Conservation (phyloP, 129 eudicot genomes). For the Centella asiatica region DNA sequence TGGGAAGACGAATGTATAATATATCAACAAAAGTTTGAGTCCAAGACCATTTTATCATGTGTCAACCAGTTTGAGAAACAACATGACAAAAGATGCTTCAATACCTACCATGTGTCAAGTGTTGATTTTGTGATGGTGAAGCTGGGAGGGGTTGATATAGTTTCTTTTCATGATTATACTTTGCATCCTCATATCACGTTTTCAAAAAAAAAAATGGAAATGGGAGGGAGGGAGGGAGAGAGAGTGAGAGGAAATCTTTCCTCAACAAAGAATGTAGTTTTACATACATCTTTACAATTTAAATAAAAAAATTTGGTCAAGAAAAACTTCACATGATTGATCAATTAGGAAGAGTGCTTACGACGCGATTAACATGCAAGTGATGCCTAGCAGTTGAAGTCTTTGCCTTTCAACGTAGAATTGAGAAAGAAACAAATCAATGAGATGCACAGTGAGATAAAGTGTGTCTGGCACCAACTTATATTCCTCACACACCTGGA, state of each 20-base stretch:
- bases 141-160: no score
- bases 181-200: neutral
- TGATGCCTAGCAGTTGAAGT: conserved; percentile 69
- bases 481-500: conserved; percentile 64
- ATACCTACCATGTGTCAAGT: no score
- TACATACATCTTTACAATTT: neutral
- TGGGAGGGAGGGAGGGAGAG: no score
- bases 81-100: neutral
- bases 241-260: no score
- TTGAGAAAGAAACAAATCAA: conserved; percentile 62
- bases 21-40: no score
- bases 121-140: no score
- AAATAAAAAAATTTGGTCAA: neutral
- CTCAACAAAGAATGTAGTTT: neutral
- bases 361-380: conserved; percentile 90
- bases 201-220: neutral
- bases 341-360: conserved; percentile 30
- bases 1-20: neutral
- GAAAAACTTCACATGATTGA: neutral
- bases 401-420: conserved; percentile 55
- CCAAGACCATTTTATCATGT: no score
- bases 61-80: neutral
- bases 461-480: conserved; percentile 62
- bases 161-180: no score
- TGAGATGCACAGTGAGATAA: conserved; percentile 54